Evolutionary conservation across 2,329 filamentous ascomycete species (phyloP), one percentile per base, ranked within the genome.

Genomic region (Penicillium expansum): DNA sequence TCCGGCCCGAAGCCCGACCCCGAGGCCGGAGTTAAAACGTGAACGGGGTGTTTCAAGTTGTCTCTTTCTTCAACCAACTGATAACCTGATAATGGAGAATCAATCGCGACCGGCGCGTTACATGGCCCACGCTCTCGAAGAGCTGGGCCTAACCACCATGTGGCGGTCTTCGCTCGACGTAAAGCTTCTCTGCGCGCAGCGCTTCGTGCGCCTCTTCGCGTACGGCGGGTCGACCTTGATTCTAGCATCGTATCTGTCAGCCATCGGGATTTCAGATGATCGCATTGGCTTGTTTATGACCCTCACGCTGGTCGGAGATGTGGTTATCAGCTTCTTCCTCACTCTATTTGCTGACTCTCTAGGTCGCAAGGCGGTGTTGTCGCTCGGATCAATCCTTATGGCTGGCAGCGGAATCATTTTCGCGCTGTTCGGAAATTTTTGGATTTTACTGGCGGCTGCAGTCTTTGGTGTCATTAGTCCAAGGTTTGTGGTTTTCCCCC

Each of bases 241-340:
- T 50, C 76, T 88, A 43, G 85, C 83, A 11, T 81, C 85, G 16
- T 87, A 86, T 67, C 81, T 88, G 49, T 79, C 82, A 7, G 78
- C 80, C 20, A 71, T 87, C 13, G 71, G 75, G 0, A 80, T 86
- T 52, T 77, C 83, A 0, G 84, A 87, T 67, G 75, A 80, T 27
- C 79, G 77, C 22, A 87, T 87, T 57, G 85, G 85, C 6, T 67
- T 87, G 7, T 87, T 88, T 63, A 86, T 88, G 84, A 86, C 82
- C 0, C 71, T 87, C 37, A 88, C 85, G 0, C 76, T 87, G 14
- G 67, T 80, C 2, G 85, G 85, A 13, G 85, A 88, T 71, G 83
- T 87, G 1, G 67, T 82, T 0, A 80, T 87, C 8, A 82, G 81
- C 1, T 79, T 86, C 5, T 67, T 81, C 18, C 69, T 87, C 20